Base-by-base conservation (phyloP, 805 yeast species). In the Debaryomyces maramus region DNA sequence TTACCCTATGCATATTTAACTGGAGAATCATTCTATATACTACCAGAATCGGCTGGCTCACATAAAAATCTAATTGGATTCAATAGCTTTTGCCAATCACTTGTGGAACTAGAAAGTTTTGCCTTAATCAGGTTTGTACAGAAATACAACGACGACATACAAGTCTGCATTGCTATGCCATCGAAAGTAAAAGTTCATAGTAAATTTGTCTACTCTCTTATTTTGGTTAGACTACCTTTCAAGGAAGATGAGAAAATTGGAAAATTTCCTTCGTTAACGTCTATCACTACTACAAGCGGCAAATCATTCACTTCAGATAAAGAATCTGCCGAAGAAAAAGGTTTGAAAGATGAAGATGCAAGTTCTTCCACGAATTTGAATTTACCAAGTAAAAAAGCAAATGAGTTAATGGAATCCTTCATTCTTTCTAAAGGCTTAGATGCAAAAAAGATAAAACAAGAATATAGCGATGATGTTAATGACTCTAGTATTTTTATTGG, bases 211-310 rank as follows among this genome's bases (percentile, higher is more conserved):
- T 65, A 75, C 43, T 70, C 73, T 0, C 70, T 87, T 39, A 61
- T 75, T 1, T 55, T 81, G 46, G 71, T 72, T 9, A 65, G 81
- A 33, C 55, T 88, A 9, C 93, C 96, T 1, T 86, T 77, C 58
- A 73, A 75, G 31, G 95, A 87, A 47, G 96, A 89, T 56, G 84
- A 80, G 46, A 77, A 78, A 48, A 67, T 80, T 11, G 78, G 89
- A 3, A 70, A 68, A 17, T 77, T 84, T 48, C 67, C 70, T 0
- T 24, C 30, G 7, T 50, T 67, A 20, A 39, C 56, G 2, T 42
- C 38, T 7, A 18, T 45, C 7, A 22, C 13, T 4, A 29, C 39
- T 2, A 33, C 47, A n/a, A 28, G 28, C n/a, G 49, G 39, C 5
- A 38, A 33, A 19, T 13, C 28, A 5, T 32, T 18, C 5, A 18